Conservation (phyloP, 352 stramenopile genomes). For the Globisporangium iwayamae region DNA sequence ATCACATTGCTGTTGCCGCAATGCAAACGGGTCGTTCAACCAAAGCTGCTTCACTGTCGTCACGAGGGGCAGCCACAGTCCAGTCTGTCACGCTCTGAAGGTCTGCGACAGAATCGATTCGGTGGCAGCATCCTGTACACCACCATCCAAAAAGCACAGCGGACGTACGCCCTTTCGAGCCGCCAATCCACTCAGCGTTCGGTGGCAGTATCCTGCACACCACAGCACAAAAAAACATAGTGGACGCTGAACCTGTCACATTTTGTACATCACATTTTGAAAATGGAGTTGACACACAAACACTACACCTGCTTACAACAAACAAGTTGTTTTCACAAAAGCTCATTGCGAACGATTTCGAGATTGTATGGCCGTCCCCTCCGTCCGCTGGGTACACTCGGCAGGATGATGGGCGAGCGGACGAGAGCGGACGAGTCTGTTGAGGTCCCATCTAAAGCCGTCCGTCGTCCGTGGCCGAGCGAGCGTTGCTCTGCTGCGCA, state of each 20-base stretch:
- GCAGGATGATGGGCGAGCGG: slow-evolving; percentile 1
- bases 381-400: background rate
- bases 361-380: background rate
- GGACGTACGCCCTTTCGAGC: background rate
- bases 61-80: background rate
- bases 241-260: too few species aligned
- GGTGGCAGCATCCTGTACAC: background rate
- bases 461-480: slow-evolving; percentile 6
- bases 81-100: background rate
- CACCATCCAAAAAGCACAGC: background rate
- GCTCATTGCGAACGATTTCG: too few species aligned
- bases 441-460: slow-evolving; percentile 14
- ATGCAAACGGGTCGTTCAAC: too few species aligned
- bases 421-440: background rate
- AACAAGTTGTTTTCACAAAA: too few species aligned
- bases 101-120: background rate
- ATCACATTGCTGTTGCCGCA: too few species aligned
- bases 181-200: too few species aligned
- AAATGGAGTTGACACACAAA: too few species aligned
- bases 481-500: background rate
- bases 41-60: too few species aligned
- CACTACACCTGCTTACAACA: too few species aligned
- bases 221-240: too few species aligned
- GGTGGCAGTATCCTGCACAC: too few species aligned
- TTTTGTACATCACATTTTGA: too few species aligned